Evolutionary conservation across 2,329 filamentous ascomycete genomes (phyloP), one percentile per base, ranked within the genome.

Genomic region (Arthrobotrys sinensis): DNA sequence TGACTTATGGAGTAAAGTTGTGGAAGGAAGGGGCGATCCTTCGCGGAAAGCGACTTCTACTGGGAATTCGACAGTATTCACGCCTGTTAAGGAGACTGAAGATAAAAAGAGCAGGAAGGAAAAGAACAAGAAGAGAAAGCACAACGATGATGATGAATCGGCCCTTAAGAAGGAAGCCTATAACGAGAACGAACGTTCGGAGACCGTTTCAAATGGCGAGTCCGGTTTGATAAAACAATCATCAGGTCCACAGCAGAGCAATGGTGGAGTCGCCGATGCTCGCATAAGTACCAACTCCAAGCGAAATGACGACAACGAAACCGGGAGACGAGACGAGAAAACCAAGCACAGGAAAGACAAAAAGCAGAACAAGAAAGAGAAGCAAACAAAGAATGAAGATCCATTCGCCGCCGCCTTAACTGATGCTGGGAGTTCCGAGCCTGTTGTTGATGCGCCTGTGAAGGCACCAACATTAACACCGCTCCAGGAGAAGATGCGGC

Each of bases 401-500:
- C 55, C 45, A 14, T 67, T 60, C n/a, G 50, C 46, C 16, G 14
- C 38, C 8, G 43, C 52, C 34, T 46, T 38, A 45, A 16, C 50
- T 16, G 52, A 38, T 8, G 34, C 75, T 32, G 36, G 10, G 7
- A 43, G 40, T 11, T 21, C 19, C n/a, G 45, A 70, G 16, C 36
- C 60, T 43, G 14, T 24, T 11, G 11, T 84, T 86, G 38, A 84
- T 82, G 28, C 82, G 85, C 32, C 83, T 85, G 79, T 64, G 34
- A 62, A 82, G 81, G 71, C 80, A 80, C 40, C 84, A 85, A 14
- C 83, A 86, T 89, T 99, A 82, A 99, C 96, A 0, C 94, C 96
- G 2, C 90, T 99, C 71, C 96, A 99, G 87, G 90, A 92, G 69
- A 91, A 93, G 2, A 99, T 99, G 96, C 91, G 93, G 79, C 91